These are phyloP conservation scores for Acanthamoeba triangularis DNA, from an alignment of 208 protist species.

Conservation along the genomic window DNA sequence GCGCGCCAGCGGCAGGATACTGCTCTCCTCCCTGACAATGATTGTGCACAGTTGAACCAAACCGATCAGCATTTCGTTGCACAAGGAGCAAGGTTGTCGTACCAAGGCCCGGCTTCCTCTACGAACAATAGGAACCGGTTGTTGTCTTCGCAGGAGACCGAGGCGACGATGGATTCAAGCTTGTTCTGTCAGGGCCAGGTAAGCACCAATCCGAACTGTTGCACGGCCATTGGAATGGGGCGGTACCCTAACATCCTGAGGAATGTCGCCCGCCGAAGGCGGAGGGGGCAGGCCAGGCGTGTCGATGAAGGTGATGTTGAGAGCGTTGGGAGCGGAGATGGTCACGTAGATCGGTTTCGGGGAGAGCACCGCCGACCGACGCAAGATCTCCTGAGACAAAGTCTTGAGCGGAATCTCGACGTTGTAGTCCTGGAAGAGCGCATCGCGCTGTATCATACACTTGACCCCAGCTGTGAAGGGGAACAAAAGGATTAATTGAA, in stretches of 20 bases:
- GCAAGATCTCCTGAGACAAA: slow-evolving; percentile 7
- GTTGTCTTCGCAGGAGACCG: background rate
- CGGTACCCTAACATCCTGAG: background rate
- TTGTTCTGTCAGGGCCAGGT: background rate
- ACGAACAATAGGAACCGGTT: slow-evolving; percentile 38
- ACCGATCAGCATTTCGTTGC: background rate
- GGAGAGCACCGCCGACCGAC: background rate
- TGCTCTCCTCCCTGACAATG: slow-evolving; percentile 18
- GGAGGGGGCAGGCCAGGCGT: slow-evolving; percentile 43
- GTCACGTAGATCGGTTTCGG: slow-evolving; percentile 23
- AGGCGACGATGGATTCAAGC: slow-evolving; percentile 29
- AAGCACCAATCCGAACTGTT: background rate
- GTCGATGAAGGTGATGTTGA: slow-evolving; percentile 62
- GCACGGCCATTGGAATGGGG: background rate
- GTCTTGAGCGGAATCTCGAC: background rate
- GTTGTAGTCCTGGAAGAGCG: background rate
- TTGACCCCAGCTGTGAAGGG: background rate
- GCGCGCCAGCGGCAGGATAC: slow-evolving; percentile 24
- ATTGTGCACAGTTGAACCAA: background rate
- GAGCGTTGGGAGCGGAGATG: slow-evolving; percentile 24
- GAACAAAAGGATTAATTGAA: no score
- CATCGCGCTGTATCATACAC: slow-evolving; percentile 31
- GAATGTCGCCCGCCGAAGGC: background rate
- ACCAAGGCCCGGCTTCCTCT: slow-evolving; percentile 27
- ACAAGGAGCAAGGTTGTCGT: background rate